Evolutionary conservation across 1,284 basidiomycete genomes (phyloP), one percentile per base, ranked within the genome.

Genomic region (Cerioporus squamosus): DNA sequence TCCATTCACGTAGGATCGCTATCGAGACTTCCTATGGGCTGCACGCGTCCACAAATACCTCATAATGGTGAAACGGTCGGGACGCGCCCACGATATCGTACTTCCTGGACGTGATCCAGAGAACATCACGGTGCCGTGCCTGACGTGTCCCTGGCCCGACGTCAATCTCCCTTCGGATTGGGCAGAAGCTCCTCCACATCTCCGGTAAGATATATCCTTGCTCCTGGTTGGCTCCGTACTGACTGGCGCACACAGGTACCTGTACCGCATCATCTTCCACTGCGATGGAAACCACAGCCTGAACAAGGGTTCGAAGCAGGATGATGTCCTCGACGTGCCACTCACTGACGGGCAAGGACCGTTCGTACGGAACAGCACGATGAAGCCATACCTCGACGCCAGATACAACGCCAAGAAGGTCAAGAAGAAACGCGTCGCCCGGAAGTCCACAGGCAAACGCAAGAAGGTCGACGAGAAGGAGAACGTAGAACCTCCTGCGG

Each of bases 271-370:
- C 8, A 23, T 52, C 8, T 17, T 52, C 6, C 15, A 36, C 8
- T 17, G 4, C n/a, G 44, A 53, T 23, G 44, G 52, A 12, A 46
- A 46, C 44, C 15, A 47, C 29, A 53, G 52, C 22, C 29, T 53
- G 9, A 24, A 53, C 5, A 53, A 53, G 36, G 39, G 46, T 18
- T 39, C 44, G 12, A 53, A 53, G n/a, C 22, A 8, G 2, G 52
- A 40, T 8, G 52, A 53, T 15, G 1, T 33, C 3, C 2, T 24
- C 6, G 52, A 53, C 38, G n/a, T 40, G 3, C 26, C 43, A 2
- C 33, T 53, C 3, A 23, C n/a, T 17, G 10, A 10, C 17, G 22
- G 18, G 7, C 36, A 46, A 15, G 44, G 24, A 3, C 46, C 17
- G 23, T 46, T 53, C 22, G 22, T 53, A 2, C 43, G n/a, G 20